phyloP scores from a whole-genome alignment of 345 rosid species.

The Toxicodendron radicans region DNA sequence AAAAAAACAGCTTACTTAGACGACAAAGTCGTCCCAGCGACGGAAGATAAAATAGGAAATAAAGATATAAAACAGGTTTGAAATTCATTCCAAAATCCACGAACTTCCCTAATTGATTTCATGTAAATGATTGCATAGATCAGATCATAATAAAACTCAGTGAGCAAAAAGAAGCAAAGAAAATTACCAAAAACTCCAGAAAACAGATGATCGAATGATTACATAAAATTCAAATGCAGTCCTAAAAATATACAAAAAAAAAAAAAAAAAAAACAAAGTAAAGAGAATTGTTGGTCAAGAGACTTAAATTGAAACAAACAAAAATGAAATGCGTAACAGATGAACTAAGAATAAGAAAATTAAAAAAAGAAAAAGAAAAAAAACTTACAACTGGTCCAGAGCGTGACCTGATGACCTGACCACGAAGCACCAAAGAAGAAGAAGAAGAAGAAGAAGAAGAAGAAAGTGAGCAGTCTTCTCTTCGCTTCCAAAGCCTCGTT shows the following conservation, averaged over 20 bases:
- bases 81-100: neutral
- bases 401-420: slow-evolving; percentile 4
- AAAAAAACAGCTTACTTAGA: neutral
- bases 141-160: slow-evolving; percentile 9
- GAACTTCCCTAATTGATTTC: neutral
- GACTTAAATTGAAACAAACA: neutral
- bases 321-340: slow-evolving; percentile 6
- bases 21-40: neutral
- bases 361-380: neutral
- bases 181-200: slow-evolving; percentile 1
- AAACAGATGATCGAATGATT: slow-evolving; percentile 16
- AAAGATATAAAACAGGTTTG: neutral
- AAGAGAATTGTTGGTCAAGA: slow-evolving; percentile 12
- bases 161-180: neutral
- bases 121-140: slow-evolving; percentile 7
- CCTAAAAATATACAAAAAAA: neutral
- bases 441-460: slow-evolving; percentile 8
- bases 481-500: slow-evolving; percentile 33
- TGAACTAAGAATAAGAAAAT: neutral
- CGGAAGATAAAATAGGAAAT: neutral
- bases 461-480: slow-evolving; percentile 27
- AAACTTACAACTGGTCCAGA: no score
- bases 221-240: slow-evolving; percentile 15
- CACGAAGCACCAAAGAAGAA: neutral
- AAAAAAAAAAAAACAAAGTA: neutral